Conservation (phyloP, 169 alveolate species). For the Hepatocystis sp. region DNA sequence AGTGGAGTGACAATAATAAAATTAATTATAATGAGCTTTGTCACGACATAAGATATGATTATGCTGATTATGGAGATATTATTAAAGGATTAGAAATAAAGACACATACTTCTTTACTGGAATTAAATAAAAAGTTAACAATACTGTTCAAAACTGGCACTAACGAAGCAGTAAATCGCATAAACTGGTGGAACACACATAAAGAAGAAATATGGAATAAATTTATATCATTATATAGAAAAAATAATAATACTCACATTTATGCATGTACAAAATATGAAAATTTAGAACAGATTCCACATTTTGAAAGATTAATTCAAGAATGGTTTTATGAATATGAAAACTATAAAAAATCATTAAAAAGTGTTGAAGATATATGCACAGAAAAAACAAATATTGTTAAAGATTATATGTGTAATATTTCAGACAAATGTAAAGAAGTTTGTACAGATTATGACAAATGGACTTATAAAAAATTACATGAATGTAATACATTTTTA, state of each 20-base stretch:
- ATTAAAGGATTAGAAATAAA: neutral
- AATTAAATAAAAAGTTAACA: neutral
- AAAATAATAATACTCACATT: neutral
- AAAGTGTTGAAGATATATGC: conserved; percentile 1
- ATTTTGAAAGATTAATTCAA: neutral
- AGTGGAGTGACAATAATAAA: neutral
- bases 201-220: neutral
- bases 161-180: neutral
- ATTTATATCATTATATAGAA: neutral
- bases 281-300: conserved; percentile 1
- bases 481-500: neutral
- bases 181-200: neutral
- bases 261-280: neutral
- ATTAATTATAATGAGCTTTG: neutral
- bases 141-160: neutral
- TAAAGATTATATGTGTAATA: neutral
- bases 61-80: conserved; percentile 9
- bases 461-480: neutral
- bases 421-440: neutral
- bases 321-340: neutral
- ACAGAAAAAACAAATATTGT: neutral
- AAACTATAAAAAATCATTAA: neutral
- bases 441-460: neutral
- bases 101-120: neutral
- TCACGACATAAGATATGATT: neutral